These are phyloP conservation scores for Magnolia kwangsiensis DNA, from an alignment of 164 flowering plant species.

Conservation along the genomic window DNA sequence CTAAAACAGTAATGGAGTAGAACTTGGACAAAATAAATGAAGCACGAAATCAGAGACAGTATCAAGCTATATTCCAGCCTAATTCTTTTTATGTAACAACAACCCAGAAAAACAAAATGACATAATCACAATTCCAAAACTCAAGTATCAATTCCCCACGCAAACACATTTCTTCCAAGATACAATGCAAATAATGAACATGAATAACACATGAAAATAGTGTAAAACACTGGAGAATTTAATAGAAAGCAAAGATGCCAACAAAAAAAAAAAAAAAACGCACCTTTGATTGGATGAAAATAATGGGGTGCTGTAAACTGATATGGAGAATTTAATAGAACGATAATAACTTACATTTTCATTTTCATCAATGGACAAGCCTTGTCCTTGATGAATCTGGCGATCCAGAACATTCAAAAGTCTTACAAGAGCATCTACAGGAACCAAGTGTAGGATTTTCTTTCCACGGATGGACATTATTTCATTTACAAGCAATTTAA, in stretches of 20 bases:
- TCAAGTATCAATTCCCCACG: background rate
- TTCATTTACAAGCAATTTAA: conserved; percentile 65
- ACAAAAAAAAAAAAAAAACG: conserved; percentile 2
- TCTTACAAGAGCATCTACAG: conserved; percentile 68
- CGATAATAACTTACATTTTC: conserved; percentile 59
- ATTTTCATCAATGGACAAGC: conserved; percentile 68
- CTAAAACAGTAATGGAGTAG: no score
- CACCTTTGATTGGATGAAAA: background rate
- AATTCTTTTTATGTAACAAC: no score
- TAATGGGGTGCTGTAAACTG: background rate
- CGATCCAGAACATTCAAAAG: conserved; percentile 69
- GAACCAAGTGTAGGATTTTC: conserved; percentile 70
- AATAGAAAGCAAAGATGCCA: background rate
- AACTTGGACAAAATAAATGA: no score
- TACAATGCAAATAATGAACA: background rate
- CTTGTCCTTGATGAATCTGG: conserved; percentile 87
- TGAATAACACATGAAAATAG: background rate
- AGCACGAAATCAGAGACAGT: no score
- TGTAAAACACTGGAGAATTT: background rate
- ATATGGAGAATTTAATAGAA: background rate
- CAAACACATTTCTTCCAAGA: no score
- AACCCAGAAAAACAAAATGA: no score
- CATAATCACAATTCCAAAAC: background rate
- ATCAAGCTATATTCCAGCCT: no score
- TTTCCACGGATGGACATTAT: conserved; percentile 64